Percentiles rank a stretch among this genome's conserved stretches.
Conservation (phyloP, 257 asterid species). For the Solanum habrochaites region DNA sequence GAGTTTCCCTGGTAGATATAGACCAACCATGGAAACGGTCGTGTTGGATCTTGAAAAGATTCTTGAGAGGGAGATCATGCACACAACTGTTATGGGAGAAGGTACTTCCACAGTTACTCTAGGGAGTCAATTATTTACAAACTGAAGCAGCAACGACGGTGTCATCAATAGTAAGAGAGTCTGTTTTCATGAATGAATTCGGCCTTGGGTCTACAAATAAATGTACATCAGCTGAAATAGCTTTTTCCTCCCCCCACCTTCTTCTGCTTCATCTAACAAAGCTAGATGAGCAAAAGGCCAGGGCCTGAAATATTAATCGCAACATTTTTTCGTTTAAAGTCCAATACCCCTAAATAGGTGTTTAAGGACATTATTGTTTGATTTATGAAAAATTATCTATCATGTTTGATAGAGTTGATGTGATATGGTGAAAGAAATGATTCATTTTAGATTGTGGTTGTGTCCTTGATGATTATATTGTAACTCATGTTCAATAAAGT, state of each 20-base stretch:
- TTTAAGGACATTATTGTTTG: neutral
- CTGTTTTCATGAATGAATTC: neutral
- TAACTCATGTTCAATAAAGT: neutral
- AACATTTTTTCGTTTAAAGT: neutral
- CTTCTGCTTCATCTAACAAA: neutral
- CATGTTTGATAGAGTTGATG: neutral
- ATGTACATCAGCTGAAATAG: neutral
- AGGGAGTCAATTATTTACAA: conserved; percentile 62
- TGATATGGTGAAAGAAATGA: neutral
- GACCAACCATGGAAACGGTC: conserved; percentile 44
- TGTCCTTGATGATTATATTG: neutral
- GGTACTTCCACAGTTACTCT: conserved; percentile 40
- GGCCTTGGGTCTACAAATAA: neutral
- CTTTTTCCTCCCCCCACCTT: neutral
- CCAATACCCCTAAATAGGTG: neutral
- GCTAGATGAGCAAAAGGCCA: neutral
- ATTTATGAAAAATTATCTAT: neutral
- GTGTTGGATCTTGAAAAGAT: conserved; percentile 45
- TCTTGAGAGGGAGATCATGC: conserved; percentile 50
- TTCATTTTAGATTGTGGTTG: neutral
- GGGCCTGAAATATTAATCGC: neutral
- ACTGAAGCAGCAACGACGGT: neutral
- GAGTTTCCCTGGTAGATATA: conserved; percentile 30
- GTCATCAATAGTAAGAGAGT: neutral
- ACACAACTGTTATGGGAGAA: conserved; percentile 53